Conservation (phyloP, 2,329 filamentous ascomycete species). For the Niveomyces coronatus region DNA sequence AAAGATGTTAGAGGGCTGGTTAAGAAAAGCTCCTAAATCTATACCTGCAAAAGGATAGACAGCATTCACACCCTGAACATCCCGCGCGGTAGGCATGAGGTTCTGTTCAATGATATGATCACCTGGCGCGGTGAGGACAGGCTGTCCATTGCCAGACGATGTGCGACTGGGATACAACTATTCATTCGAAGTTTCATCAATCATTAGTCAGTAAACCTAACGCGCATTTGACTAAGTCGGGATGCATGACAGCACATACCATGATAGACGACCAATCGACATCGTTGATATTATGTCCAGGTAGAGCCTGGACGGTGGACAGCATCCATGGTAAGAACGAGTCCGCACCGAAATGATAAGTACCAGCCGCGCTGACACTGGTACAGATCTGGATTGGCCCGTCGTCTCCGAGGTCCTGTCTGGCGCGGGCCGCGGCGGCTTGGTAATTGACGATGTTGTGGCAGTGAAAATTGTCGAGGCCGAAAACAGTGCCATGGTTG, state of each 20-base stretch:
- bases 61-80: not conserved
- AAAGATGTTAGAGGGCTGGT: not conserved
- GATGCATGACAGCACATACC: not conserved
- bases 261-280: not conserved
- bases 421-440: not conserved
- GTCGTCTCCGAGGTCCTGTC: not conserved
- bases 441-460: conserved; percentile 9
- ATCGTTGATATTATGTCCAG: not conserved
- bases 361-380: not conserved
- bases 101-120: not conserved
- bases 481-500: conserved; percentile 1
- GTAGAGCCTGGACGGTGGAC: not conserved
- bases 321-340: not conserved
- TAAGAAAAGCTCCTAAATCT: not conserved
- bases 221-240: too few relatives aligned
- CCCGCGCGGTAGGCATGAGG: not conserved
- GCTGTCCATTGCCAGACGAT: not conserved
- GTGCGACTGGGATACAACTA: not conserved
- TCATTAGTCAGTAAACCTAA: not conserved
- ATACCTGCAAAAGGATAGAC: not conserved
- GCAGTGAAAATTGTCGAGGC: conserved; percentile 11
- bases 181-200: not conserved
- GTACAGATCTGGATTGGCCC: not conserved
- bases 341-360: not conserved
- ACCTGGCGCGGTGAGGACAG: not conserved